Evolutionary conservation across 2,329 filamentous ascomycete species (phyloP).

Genomic region (Sporothrix protearum): DNA sequence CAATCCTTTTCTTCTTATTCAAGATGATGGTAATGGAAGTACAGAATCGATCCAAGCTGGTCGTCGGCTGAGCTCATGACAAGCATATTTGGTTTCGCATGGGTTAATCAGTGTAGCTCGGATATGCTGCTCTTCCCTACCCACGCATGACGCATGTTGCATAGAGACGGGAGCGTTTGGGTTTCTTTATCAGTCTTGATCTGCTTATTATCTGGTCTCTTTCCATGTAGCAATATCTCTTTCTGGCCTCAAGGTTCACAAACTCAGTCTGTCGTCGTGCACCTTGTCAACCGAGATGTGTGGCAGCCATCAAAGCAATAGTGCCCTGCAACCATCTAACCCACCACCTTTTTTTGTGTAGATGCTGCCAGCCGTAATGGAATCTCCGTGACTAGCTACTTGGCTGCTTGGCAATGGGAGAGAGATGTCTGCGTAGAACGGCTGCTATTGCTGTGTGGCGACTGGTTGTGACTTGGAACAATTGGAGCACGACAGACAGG

Average conservation of each 20-base stretch:
- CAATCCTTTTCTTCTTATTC: background rate
- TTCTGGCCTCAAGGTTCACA: background rate
- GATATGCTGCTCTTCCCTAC: background rate
- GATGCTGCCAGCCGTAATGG: background rate
- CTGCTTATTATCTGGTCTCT: background rate
- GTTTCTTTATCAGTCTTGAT: background rate
- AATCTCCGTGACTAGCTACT: background rate
- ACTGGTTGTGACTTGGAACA: too few relatives aligned
- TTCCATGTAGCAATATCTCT: background rate
- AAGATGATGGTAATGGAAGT: background rate
- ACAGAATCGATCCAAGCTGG: background rate
- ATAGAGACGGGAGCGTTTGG: slow-evolving; percentile 25
- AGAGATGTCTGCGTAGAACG: background rate
- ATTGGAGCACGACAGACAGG: background rate
- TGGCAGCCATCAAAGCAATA: background rate
- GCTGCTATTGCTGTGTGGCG: background rate
- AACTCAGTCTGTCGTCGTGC: background rate
- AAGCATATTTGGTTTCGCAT: background rate
- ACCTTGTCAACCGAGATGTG: background rate
- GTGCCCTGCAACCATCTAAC: background rate
- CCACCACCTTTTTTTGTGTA: background rate
- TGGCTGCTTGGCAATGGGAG: background rate
- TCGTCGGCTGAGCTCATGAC: background rate
- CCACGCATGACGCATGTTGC: slow-evolving; percentile 24
- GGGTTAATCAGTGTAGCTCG: background rate